These are phyloP conservation scores for Aspergillus neotritici DNA, from an alignment of 2,329 filamentous ascomycete genomes.

Conservation along the genomic window DNA sequence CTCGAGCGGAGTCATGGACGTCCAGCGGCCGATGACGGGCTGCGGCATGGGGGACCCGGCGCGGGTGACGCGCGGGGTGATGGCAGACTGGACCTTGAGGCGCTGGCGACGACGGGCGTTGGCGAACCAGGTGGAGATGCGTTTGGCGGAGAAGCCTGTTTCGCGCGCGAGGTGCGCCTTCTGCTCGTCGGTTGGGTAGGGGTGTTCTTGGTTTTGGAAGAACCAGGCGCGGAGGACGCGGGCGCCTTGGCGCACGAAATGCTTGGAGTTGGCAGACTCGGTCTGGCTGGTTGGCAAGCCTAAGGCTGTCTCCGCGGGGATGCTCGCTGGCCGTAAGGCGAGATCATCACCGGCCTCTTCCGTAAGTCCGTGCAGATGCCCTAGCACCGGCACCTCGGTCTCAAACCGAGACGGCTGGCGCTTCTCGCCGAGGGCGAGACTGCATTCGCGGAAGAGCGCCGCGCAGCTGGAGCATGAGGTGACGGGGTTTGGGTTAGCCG, in stretches of 20 bases:
- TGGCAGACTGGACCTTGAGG: slow-evolving; percentile 21
- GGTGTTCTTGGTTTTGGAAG: slow-evolving; percentile 41
- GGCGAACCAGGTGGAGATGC: slow-evolving; percentile 49
- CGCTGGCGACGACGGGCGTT: slow-evolving; percentile 48
- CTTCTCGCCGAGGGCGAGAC: slow-evolving; percentile 43
- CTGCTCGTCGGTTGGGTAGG: slow-evolving; percentile 47
- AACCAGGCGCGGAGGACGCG: slow-evolving; percentile 46
- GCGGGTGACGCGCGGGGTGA: slow-evolving; percentile 22
- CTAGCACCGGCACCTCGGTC: slow-evolving; percentile 44
- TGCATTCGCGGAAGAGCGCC: slow-evolving; percentile 48
- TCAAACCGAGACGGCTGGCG: slow-evolving; percentile 45
- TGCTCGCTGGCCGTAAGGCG: neutral
- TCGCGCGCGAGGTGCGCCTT: slow-evolving; percentile 38
- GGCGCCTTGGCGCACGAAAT: slow-evolving; percentile 43
- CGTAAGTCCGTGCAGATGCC: slow-evolving; percentile 45
- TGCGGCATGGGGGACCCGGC: slow-evolving; percentile 43
- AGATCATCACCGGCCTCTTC: slow-evolving; percentile 14
- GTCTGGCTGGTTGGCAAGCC: neutral
- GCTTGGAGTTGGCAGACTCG: slow-evolving; percentile 23
- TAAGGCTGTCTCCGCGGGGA: neutral
- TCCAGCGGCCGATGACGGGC: slow-evolving; percentile 18
- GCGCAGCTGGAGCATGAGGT: slow-evolving; percentile 48
- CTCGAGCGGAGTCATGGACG: slow-evolving; percentile 44
- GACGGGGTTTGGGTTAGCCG: slow-evolving; percentile 47
- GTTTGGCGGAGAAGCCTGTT: slow-evolving; percentile 43